phyloP scores from a whole-genome alignment of 23 red algal genomes.

The Cyanidium caldarium region DNA sequence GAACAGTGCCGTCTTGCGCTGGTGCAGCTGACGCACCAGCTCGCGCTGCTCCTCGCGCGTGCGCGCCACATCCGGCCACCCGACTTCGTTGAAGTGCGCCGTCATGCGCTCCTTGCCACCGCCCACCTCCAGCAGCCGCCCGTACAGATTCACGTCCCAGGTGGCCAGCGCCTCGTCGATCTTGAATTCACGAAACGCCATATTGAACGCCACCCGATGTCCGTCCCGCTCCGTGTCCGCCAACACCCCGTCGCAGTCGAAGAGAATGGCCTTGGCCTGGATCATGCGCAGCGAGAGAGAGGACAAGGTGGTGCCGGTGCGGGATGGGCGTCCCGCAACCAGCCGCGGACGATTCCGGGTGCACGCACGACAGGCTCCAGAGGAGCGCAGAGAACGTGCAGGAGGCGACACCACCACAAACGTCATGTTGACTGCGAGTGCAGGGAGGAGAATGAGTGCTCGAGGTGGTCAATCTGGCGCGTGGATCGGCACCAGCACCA shows the following conservation, averaged over 20 bases:
- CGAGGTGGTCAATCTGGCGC: too few relatives aligned
- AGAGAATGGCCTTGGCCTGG: conserved; percentile 60
- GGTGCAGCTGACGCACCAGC: conserved; percentile 55
- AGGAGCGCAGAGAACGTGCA: too few relatives aligned
- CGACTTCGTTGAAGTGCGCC: conserved; percentile 52
- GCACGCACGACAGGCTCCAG: too few relatives aligned
- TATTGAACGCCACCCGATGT: conserved; percentile 81
- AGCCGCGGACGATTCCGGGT: too few relatives aligned
- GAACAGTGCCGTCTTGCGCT: conserved; percentile 81
- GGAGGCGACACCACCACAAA: too few relatives aligned
- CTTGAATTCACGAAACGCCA: conserved; percentile 40
- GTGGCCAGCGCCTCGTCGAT: conserved; percentile 14
- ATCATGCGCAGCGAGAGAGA: too few relatives aligned
- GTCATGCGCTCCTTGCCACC: conserved; percentile 98
- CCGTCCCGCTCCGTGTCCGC: conserved; percentile 96
- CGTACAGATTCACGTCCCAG: conserved; percentile 80
- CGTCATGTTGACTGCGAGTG: too few relatives aligned
- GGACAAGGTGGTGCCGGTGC: too few relatives aligned
- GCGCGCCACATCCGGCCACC: conserved; percentile 38
- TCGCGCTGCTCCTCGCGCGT: conserved; percentile 10
- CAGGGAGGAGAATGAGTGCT: too few relatives aligned
- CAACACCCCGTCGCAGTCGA: conserved; percentile 96
- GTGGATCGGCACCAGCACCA: too few relatives aligned
- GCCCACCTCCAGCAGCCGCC: conserved; percentile 79
- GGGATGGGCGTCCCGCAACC: too few relatives aligned